Base-by-base conservation (phyloP, 768 basidiomycete species). In the Tephrocybe sp. region DNA sequence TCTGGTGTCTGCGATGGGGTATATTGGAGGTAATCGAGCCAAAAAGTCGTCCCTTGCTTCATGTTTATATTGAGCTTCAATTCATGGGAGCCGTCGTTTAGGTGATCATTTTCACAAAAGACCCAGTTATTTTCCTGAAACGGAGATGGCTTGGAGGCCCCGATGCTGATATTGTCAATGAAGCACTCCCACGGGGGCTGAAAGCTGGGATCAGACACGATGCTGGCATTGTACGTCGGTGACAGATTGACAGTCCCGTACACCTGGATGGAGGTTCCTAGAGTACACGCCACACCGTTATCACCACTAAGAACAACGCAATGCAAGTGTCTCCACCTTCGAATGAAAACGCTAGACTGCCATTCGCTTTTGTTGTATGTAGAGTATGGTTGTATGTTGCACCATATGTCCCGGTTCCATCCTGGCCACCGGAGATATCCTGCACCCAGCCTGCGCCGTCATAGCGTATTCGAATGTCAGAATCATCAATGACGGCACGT, bases 401-500 rank as follows among this genome's bases (percentile, higher is more conserved):
- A 4, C 70, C 70, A 50, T 53, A 69, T 18, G 65, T 67, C 0
- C 68, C 70, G 21, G 58, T 20, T 4, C 41, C 30, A 32, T 69
- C 65, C 23, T 61, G 60, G 18, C 54, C 61, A 5, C 64, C 62
- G 8, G 51, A 33, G 1, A 41, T 26, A 32, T 64, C 63, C 12
- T 43, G 34, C 43, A 64, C 64, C 70, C 73, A 72, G 0, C 56
- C 37, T 32, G 36, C 34, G 3, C 66, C 59, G 9, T 42, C 56
- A 41, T 71, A 72, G 12, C 54, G 51, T 36, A 71, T 68, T 21
- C 43, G 43, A 2, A 58, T 32, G 50, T 68, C 63, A 2, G 64
- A 62, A 45, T 73, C 72, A 50, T 73, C 68, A 1, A 54, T n/a
- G 1, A 71, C 58, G 11, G 69, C 55, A n/a, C 4, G 28, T 34